Base-by-base conservation (phyloP, 2,329 filamentous ascomycete species). In the Dactylonectria macrodidyma region DNA sequence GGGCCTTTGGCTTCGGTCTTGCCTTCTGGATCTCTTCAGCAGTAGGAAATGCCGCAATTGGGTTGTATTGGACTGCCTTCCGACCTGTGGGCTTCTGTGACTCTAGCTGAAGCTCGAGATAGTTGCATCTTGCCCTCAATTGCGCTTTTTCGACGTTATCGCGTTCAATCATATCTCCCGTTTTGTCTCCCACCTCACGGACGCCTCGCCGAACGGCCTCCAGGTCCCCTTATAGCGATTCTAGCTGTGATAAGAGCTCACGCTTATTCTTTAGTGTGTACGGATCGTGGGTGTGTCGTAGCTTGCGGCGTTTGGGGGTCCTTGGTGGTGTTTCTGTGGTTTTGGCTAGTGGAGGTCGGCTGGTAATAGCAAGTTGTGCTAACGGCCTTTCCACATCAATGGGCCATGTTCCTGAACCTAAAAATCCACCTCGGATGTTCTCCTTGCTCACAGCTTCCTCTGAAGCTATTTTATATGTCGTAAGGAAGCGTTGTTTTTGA, bases 311-410 rank as follows among this genome's bases (percentile, higher is more conserved):
- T 7, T 47, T 19, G 19, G n/a, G 44, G 5, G 44, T 22, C 16
- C n/a, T n/a, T 7, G 41, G 44, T 19, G 44, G n/a, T 22, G n/a
- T 22, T 22, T 47, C 10, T 22, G 12, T 38, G 12, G 9, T 14
- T 38, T 11, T 38, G 12, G 16, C 44, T 22, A 12, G 19, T 24
- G 46, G 46, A 11, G 46, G 19, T 12, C 24, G 8, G 19, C 12
- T 22, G 9, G 46, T 24, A 24, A 48, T 24, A 3, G 12, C 22
- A 12, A 48, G 5, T 11, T 24, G 46, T 3, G 19, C 22, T 9
- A 48, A 48, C 22, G 46, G 19, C 55, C 6, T 58, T 47, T 58
- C 24, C 9, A 58, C 16, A 58, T 58, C 16, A 58, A 58, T 44
- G 11, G 38, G 55, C 55, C 16, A 58, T 34, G 47, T 58, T 47